phyloP scores from a whole-genome alignment of 306 rosid species.

The Cicer arietinum region DNA sequence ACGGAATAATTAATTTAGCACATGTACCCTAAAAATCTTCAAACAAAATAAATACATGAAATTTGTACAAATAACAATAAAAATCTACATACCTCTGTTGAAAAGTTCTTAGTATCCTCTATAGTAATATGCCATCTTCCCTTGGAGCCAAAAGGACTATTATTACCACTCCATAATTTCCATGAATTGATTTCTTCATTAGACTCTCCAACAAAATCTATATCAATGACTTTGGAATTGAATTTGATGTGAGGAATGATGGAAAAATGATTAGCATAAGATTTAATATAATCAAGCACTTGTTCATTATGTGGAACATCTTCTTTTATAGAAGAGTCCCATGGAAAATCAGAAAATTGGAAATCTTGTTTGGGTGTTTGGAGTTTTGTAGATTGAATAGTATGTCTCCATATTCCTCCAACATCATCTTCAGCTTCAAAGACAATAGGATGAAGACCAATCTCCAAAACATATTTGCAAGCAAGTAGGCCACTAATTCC shows the following conservation, averaged over 20 bases:
- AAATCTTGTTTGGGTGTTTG: conserved; percentile 40
- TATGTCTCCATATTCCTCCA: conserved; percentile 63
- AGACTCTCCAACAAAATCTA: conserved; percentile 54
- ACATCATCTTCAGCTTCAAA: conserved; percentile 54
- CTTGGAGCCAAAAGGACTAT: not conserved
- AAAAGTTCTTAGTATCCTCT: not conserved
- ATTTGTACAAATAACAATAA: too few relatives aligned
- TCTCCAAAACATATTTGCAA: conserved; percentile 49
- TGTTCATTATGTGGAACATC: conserved; percentile 44
- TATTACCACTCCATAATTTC: conserved; percentile 60
- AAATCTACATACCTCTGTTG: too few relatives aligned
- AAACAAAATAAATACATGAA: too few relatives aligned
- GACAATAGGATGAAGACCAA: conserved; percentile 53
- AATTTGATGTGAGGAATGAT: conserved; percentile 52
- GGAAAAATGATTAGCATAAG: conserved; percentile 54
- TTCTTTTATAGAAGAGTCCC: conserved; percentile 54
- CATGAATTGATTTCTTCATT: conserved; percentile 48
- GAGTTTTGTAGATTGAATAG: conserved; percentile 57
- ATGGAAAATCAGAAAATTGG: conserved; percentile 58
- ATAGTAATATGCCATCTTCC: too few relatives aligned
- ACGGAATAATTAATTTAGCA: too few relatives aligned
- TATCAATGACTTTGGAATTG: conserved; percentile 53
- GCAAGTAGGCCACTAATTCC: conserved; percentile 61
- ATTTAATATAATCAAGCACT: conserved; percentile 49
- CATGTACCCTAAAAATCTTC: too few relatives aligned